A percentile compares a stretch with the other conserved stretches of the same genome.
Conservation (phyloP, 2,329 filamentous ascomycete genomes). For the Aciculosporium take region DNA sequence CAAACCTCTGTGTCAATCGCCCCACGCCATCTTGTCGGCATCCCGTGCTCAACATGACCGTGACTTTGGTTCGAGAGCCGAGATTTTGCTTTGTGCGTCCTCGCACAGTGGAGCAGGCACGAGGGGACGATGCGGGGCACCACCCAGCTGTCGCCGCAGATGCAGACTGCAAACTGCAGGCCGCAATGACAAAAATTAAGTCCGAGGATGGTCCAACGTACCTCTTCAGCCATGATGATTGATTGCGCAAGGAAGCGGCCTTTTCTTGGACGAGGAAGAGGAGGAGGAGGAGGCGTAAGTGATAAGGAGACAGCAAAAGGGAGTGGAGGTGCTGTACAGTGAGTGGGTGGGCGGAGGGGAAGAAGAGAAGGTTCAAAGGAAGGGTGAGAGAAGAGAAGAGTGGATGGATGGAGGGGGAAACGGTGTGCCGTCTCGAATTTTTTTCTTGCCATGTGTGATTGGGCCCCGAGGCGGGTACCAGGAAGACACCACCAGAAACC, state of each 20-base stretch:
- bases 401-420: conserved; percentile 14
- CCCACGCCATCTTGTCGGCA: background rate
- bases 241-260: conserved; percentile 24
- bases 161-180: conserved; percentile 16
- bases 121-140: conserved; percentile 31
- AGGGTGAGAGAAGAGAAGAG: conserved; percentile 16
- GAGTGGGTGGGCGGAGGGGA: conserved; percentile 10
- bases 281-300: conserved; percentile 14
- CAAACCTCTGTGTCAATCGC: background rate
- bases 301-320: conserved; percentile 11
- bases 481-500: background rate
- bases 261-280: conserved; percentile 15
- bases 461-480: conserved; percentile 13
- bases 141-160: conserved; percentile 12
- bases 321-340: conserved; percentile 11
- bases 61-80: background rate
- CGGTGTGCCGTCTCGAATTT: conserved; percentile 18
- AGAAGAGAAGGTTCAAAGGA: conserved; percentile 7
- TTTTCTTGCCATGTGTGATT: conserved; percentile 25
- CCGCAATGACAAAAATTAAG: conserved; percentile 8
- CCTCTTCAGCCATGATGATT: conserved; percentile 46
- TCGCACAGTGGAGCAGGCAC: conserved; percentile 20
- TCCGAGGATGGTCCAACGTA: conserved; percentile 22
- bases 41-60: no score
- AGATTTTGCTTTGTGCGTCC: conserved; percentile 8